Evolutionary conservation across 768 basidiomycete species (phyloP), one percentile per base, ranked within the genome.

Genomic region (Hirschioporus abietinus): DNA sequence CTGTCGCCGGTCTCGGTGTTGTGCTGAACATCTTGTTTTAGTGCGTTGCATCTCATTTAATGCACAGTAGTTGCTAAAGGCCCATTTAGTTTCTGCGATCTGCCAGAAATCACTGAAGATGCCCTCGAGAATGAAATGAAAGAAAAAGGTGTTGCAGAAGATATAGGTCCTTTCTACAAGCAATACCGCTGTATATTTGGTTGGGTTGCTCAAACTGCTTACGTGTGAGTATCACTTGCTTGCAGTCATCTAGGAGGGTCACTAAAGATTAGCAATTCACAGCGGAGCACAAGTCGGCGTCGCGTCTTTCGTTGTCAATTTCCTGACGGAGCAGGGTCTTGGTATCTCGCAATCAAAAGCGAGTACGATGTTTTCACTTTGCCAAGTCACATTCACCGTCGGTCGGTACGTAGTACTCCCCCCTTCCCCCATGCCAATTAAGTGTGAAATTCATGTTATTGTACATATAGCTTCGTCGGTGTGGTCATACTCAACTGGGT

Each of bases 151-250:
- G 69, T 79, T 15, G 75, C 76, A 25, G 73, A 73, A 7, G 80
- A 82, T 52, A 74, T 78, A 23, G 83, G 85, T 64, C 78, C 90
- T 2, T 90, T 92, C 76, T 83, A 82, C 79, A 88, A 82, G 75
- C 90, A 92, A 70, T 87, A 84, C 70, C 83, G 85, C 65, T 88
- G 88, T 68, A 79, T 91, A 63, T 87, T 90, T 72, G 90, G 90
- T 34, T 90, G 84, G 70, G 82, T 90, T 65, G 88, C 88, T 23
- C 91, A 92, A 74, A 91, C 86, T 58, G 77, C 81, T 58, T 89
- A 89, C 70, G 80, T 84, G 83, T 88, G 76, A 63, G 86, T 76
- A 18, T 24, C 68, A 35, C 35, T 63, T 24, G 42, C 63, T 42
- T 30, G 66, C 35, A 5, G 18, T 58, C 15, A 26, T 58, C 18